Percentiles rank a stretch among this genome's conserved stretches.
Evolutionary conservation across 1,139 yeast genomes (phyloP).

Genomic region (Nakaseomyces kungkrabaensis): DNA sequence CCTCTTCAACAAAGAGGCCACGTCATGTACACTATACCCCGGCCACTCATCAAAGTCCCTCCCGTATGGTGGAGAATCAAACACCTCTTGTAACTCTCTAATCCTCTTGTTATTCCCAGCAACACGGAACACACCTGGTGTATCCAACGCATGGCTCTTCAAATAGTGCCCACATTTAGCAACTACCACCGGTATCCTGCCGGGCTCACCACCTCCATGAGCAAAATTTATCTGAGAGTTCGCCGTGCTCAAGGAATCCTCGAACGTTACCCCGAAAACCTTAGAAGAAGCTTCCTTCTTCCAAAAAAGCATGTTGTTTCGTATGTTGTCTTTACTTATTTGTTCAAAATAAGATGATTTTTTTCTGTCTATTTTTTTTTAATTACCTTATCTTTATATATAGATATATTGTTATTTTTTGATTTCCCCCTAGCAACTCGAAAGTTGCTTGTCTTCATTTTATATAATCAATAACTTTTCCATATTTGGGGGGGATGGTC

Average conservation of each 20-base stretch:
- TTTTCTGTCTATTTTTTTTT: too few species aligned
- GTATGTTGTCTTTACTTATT: neutral
- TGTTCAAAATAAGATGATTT: neutral
- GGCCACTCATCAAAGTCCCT: slow-evolving; percentile 68
- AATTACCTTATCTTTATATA: too few species aligned
- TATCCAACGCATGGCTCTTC: slow-evolving; percentile 59
- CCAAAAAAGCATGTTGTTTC: neutral
- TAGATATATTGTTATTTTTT: too few species aligned
- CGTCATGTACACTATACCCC: slow-evolving; percentile 84
- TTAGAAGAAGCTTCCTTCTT: neutral
- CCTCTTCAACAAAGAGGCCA: slow-evolving; percentile 76
- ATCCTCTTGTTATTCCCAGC: slow-evolving; percentile 84
- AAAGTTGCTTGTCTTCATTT: too few species aligned
- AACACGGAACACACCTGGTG: slow-evolving; percentile 83
- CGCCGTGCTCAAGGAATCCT: slow-evolving; percentile 56
- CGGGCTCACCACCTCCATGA: slow-evolving; percentile 6
- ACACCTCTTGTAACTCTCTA: slow-evolving; percentile 66
- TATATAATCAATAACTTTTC: too few species aligned
- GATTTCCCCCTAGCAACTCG: too few species aligned
- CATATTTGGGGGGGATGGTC: too few species aligned
- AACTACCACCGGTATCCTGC: slow-evolving; percentile 39
- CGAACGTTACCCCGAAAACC: slow-evolving; percentile 73
- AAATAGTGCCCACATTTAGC: slow-evolving; percentile 84
- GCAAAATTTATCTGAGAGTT: slow-evolving; percentile 10
- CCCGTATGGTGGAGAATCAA: slow-evolving; percentile 83